phyloP scores from a whole-genome alignment of 371 early-diverging fungal genomes.

The Apophysomyces trapeziformis region DNA sequence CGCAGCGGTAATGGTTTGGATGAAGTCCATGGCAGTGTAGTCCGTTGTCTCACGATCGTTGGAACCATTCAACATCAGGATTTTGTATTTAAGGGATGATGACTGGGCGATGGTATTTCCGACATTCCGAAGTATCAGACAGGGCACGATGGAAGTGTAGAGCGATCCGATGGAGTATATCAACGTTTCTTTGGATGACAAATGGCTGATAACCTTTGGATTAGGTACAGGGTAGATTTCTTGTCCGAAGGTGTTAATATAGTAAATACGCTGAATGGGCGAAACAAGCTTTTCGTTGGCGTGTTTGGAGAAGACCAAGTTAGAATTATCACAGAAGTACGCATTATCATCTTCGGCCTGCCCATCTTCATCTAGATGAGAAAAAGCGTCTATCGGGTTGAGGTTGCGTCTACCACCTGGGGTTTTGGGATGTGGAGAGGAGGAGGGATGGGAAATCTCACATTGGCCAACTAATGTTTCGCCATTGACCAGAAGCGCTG shows the following conservation, averaged over 20 bases:
- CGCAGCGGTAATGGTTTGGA: constrained; percentile 61
- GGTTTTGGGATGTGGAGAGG: constrained; percentile 17
- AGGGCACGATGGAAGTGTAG: constrained; percentile 67
- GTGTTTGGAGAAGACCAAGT: constrained; percentile 51
- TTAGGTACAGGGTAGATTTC: constrained; percentile 65
- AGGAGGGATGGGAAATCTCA: constrained; percentile 65
- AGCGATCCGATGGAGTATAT: constrained; percentile 68
- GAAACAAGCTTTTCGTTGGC: constrained; percentile 36
- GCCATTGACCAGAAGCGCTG: constrained; percentile 63
- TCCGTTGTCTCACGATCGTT: constrained; percentile 67
- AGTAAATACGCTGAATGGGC: constrained; percentile 62
- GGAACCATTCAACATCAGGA: constrained; percentile 65
- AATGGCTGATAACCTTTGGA: constrained; percentile 47
- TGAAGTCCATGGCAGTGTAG: constrained; percentile 67
- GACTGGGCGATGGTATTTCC: constrained; percentile 59
- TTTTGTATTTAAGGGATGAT: constrained; percentile 51
- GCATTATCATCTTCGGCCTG: background rate
- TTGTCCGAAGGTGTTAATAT: constrained; percentile 57
- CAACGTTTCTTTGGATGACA: constrained; percentile 52
- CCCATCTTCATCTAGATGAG: constrained; percentile 26
- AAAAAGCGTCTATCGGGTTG: constrained; percentile 34
- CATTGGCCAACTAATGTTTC: constrained; percentile 63
- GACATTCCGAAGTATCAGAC: constrained; percentile 61
- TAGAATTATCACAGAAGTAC: constrained; percentile 18
- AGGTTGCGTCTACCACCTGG: constrained; percentile 1